phyloP scores from a whole-genome alignment of 78 protist genomes.

The Planoprotostelium fungivorum region DNA sequence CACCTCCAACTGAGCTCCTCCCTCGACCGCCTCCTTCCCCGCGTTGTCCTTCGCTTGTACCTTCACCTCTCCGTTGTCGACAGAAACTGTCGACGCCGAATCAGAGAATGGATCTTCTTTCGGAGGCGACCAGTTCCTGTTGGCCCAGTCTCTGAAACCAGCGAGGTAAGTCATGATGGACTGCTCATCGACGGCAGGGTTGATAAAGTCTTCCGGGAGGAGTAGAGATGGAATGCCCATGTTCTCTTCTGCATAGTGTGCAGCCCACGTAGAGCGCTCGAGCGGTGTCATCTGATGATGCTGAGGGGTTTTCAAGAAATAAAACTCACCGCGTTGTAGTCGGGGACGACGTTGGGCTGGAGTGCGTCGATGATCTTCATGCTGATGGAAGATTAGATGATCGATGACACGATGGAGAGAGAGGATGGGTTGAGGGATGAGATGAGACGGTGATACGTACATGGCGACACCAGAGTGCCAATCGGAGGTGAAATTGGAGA shows the following conservation, averaged over 20 bases:
- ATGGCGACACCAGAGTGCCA: conserved; percentile 53
- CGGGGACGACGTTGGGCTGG: no score
- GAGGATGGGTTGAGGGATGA: no score
- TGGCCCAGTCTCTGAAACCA: conserved; percentile 14
- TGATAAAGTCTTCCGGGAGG: neutral
- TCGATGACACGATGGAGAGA: no score
- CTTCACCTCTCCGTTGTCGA: neutral
- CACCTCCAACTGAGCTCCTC: neutral
- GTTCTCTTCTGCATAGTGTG: neutral
- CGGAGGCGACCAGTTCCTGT: neutral
- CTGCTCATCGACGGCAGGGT: conserved; percentile 29
- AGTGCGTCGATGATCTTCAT: no score
- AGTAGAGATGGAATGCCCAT: neutral
- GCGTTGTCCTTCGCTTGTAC: neutral
- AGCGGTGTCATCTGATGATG: neutral
- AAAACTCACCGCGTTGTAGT: no score
- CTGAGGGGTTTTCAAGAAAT: no score
- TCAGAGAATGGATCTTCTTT: neutral
- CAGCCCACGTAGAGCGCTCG: neutral
- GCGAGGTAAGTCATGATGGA: conserved; percentile 65
- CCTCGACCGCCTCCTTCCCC: neutral
- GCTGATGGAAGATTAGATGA: no score
- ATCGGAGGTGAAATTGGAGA: conserved; percentile 46
- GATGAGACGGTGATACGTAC: no score
- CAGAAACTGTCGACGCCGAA: neutral